phyloP scores from a whole-genome alignment of 148 eudicot species.

The Persicaria tinctoria region DNA sequence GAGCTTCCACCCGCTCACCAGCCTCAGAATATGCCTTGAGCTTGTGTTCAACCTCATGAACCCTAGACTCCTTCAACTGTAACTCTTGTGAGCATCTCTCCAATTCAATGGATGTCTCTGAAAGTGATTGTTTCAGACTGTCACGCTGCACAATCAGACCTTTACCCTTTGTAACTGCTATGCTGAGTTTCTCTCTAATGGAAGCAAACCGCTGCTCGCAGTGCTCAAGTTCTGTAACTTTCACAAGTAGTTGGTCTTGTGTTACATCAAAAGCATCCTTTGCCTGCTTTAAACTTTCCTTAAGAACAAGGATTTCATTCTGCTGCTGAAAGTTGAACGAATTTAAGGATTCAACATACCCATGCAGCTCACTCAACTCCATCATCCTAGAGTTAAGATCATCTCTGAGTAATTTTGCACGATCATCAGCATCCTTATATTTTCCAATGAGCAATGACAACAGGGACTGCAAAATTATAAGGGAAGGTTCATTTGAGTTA shows the following conservation, averaged over 20 bases:
- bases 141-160: constrained; percentile 95
- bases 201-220: constrained; percentile 91
- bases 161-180: constrained; percentile 97
- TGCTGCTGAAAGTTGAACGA: constrained; percentile 39
- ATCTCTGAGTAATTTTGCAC: constrained; percentile 25
- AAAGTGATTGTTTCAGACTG: constrained; percentile 77
- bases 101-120: constrained; percentile 67
- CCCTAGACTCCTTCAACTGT: constrained; percentile 61
- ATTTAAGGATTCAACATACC: constrained; percentile 38
- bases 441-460: constrained; percentile 48
- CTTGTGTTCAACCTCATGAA: constrained; percentile 73
- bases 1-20: constrained; percentile 97
- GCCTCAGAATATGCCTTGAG: constrained; percentile 87
- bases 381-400: constrained; percentile 25
- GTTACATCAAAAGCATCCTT: constrained; percentile 31
- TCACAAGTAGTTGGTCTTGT: constrained; percentile 37
- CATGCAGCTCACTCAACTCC: constrained; percentile 44
- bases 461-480: constrained; percentile 36
- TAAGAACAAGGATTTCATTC: constrained; percentile 53
- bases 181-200: constrained; percentile 82
- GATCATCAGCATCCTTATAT: constrained; percentile 50
- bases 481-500: constrained; percentile 32
- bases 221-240: constrained; percentile 68
- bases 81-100: constrained; percentile 72
- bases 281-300: constrained; percentile 56